phyloP scores from a whole-genome alignment of 1,284 basidiomycete genomes.

The Pterulicium gracile region DNA sequence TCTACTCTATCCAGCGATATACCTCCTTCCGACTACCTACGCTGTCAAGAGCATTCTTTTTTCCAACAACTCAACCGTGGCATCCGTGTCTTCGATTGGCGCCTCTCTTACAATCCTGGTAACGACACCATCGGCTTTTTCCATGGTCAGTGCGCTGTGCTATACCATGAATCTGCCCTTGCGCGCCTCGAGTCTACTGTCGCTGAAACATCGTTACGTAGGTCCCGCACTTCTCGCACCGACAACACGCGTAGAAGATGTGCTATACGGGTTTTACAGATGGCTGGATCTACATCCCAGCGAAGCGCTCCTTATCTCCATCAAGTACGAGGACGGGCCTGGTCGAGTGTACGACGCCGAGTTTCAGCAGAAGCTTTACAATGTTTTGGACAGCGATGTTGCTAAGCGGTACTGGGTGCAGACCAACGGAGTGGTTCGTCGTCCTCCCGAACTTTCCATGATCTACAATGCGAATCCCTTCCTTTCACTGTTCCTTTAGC shows the following conservation, averaged over 20 bases:
- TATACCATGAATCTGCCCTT: not conserved
- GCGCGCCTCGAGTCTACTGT: too few species aligned
- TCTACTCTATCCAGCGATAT: slow-evolving; percentile 15
- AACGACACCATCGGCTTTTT: slow-evolving; percentile 35
- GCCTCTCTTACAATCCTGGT: slow-evolving; percentile 33
- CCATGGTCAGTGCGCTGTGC: slow-evolving; percentile 21
- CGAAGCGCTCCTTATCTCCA: slow-evolving; percentile 30
- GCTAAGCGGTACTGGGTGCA: slow-evolving; percentile 28
- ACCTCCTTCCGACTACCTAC: slow-evolving; percentile 22
- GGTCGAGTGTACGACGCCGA: slow-evolving; percentile 25
- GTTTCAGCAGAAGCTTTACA: slow-evolving; percentile 23
- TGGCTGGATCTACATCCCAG: slow-evolving; percentile 34
- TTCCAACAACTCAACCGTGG: slow-evolving; percentile 32
- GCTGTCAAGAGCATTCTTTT: slow-evolving; percentile 32
- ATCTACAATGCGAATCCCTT: not conserved
- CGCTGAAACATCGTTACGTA: slow-evolving; percentile 9
- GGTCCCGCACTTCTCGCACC: slow-evolving; percentile 29
- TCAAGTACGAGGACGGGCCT: slow-evolving; percentile 30
- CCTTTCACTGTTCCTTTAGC: slow-evolving; percentile 6
- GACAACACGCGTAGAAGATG: slow-evolving; percentile 29
- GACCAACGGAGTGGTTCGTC: slow-evolving; percentile 21
- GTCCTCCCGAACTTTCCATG: not conserved
- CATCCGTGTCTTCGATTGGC: slow-evolving; percentile 33
- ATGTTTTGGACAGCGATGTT: slow-evolving; percentile 20
- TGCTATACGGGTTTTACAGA: slow-evolving; percentile 30